Conservation (phyloP, 768 basidiomycete genomes). For the Boletus rex-veris region DNA sequence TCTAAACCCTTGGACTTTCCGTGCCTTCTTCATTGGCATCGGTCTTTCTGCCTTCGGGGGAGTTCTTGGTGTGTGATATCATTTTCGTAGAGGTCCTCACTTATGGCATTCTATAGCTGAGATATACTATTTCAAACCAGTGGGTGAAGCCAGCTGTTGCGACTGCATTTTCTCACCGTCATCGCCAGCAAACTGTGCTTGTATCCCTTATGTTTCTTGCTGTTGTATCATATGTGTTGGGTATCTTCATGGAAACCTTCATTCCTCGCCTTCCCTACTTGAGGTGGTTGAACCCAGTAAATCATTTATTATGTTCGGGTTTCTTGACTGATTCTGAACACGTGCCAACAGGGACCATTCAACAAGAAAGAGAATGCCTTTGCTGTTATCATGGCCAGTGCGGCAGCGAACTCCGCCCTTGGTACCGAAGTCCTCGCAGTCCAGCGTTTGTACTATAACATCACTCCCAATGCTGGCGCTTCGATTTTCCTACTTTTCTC, state of each 20-base stretch:
- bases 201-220: conserved; percentile 56
- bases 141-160: conserved; percentile 13
- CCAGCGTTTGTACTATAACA: conserved; percentile 51
- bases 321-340: background rate
- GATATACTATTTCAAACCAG: conserved; percentile 61
- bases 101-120: conserved; percentile 38
- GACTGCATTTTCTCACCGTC: background rate
- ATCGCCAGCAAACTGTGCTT: conserved; percentile 45
- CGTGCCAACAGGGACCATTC: conserved; percentile 42
- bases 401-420: conserved; percentile 52
- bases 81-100: background rate
- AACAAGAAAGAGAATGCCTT: conserved; percentile 62
- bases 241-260: conserved; percentile 42
- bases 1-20: conserved; percentile 36
- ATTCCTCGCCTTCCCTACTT: conserved; percentile 44
- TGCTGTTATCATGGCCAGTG: conserved; percentile 54
- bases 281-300: conserved; percentile 50
- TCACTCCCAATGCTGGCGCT: conserved; percentile 44
- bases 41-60: conserved; percentile 52
- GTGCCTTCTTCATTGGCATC: conserved; percentile 51
- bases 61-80: conserved; percentile 40
- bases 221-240: conserved; percentile 49
- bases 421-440: conserved; percentile 55
- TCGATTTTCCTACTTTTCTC: conserved; percentile 46
- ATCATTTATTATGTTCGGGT: background rate